Evolutionary conservation across 176 grass and related monocot species (phyloP), one percentile per base, ranked within the genome.

Genomic region (Carex kokanica): DNA sequence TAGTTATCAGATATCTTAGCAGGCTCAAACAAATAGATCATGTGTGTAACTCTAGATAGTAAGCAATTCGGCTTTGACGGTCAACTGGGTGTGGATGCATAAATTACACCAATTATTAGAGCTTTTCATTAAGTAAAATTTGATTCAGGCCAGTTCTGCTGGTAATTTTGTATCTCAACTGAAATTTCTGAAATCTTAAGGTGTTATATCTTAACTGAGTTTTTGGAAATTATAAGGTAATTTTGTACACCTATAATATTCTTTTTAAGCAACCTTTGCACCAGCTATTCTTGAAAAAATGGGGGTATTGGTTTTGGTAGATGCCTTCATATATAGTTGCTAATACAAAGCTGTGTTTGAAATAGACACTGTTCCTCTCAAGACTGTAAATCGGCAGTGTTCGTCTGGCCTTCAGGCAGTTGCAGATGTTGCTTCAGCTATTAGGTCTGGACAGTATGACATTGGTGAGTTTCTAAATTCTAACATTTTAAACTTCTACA

Each of bases 331-430:
- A 47, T 45, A 24, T 69, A 34, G 49, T 71, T 41, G 65, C 52
- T 82, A 29, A 51, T 65, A 47, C 64, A 56, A 86, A 71, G 29
- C 86, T 78, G 41, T 62, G 13, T 82, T 81, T 88, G 61, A 78
- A 70, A 4, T 83, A 99, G 93, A 99, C 36, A 93, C 84, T 4
- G 91, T 99, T 86, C 93, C 91, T 87, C 93, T 99, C 55, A 99
- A 86, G 88, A 95, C 96, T 73, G 89, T 93, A 75, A 98, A 98
- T 59, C 81, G 92, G 62, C 90, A 98, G 69, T 98, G 96, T 74
- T 95, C 96, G 2, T 98, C 91, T 84, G 96, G 96, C 10, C 93
- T 98, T 87, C 93, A 98, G 86, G 96, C 96, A 71, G 91, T 95
- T 83, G 89, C 96, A 55, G 89, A 95, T 89, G 83, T 98, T 88